A percentile compares a stretch with the other conserved stretches of the same genome.
Conservation (phyloP, 1,139 yeast species). For the Suhomyces choctaworum region DNA sequence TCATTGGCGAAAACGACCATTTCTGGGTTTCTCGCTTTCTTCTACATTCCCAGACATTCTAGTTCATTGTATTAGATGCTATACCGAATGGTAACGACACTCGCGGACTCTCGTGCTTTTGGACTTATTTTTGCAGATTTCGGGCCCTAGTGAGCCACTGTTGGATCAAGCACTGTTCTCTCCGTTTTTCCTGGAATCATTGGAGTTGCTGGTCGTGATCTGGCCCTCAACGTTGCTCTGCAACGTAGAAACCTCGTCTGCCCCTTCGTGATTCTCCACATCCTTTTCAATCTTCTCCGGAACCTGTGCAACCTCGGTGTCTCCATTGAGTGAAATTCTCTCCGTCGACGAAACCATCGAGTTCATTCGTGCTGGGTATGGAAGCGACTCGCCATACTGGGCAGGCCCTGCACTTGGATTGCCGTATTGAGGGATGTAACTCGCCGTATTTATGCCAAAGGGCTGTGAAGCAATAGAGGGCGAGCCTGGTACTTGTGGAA, state of each 20-base stretch:
- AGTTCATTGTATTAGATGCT: too few relatives aligned
- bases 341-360: conserved; percentile 15
- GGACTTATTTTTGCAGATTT: too few relatives aligned
- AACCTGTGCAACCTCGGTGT: not conserved
- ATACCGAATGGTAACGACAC: too few relatives aligned
- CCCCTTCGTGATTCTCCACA: conserved; percentile 5
- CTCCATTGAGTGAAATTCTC: conserved; percentile 5
- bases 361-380: conserved; percentile 18
- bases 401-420: conserved; percentile 8
- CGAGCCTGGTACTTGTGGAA: conserved; percentile 11
- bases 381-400: conserved; percentile 17
- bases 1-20: too few relatives aligned
- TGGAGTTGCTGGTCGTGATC: too few relatives aligned
- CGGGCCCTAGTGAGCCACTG: too few relatives aligned
- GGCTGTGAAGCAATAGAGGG: conserved; percentile 14
- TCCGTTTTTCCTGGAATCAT: too few relatives aligned
- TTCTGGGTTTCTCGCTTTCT: too few relatives aligned
- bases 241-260: conserved; percentile 19
- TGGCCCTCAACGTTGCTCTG: conserved; percentile 13
- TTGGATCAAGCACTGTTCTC: too few relatives aligned
- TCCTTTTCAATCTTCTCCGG: conserved; percentile 2
- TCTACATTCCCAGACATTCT: too few relatives aligned
- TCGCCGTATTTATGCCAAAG: conserved; percentile 20
- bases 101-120: too few relatives aligned
- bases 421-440: conserved; percentile 21